Evolutionary conservation across 2,329 filamentous ascomycete genomes (phyloP).

Genomic region (Botrytis squamosa): DNA sequence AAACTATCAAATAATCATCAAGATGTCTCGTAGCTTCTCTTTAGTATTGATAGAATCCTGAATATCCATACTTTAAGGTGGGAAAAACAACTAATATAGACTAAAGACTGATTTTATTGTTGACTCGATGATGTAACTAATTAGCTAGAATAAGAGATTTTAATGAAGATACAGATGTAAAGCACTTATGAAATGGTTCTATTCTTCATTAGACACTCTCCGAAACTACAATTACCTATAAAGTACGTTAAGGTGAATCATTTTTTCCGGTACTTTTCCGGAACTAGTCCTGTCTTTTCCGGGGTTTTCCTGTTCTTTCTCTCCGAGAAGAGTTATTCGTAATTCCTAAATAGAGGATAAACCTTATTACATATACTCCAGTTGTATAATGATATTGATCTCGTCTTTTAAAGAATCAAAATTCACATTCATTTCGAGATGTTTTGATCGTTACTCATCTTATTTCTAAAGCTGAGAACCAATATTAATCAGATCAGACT

Average conservation of each 20-base stretch:
- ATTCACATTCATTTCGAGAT: too few species aligned
- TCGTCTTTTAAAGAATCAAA: neutral
- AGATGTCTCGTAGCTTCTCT: too few species aligned
- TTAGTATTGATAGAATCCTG: neutral
- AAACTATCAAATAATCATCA: neutral
- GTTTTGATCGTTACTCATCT: too few species aligned
- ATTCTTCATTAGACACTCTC: neutral
- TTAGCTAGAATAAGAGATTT: neutral
- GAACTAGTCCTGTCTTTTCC: neutral
- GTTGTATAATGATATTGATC: neutral
- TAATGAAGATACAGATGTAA: too few species aligned
- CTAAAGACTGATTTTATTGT: neutral
- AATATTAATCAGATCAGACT: too few species aligned
- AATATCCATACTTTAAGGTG: neutral
- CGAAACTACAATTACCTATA: neutral
- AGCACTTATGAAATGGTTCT: too few species aligned
- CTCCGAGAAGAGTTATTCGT: neutral
- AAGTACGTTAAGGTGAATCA: neutral
- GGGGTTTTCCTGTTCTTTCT: too few species aligned
- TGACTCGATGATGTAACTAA: rapidly evolving
- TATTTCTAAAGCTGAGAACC: too few species aligned
- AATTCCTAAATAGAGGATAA: neutral
- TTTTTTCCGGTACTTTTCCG: neutral
- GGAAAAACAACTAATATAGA: neutral
- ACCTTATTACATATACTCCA: neutral